phyloP scores from a whole-genome alignment of 805 yeast genomes.

The Starmerella apis region DNA sequence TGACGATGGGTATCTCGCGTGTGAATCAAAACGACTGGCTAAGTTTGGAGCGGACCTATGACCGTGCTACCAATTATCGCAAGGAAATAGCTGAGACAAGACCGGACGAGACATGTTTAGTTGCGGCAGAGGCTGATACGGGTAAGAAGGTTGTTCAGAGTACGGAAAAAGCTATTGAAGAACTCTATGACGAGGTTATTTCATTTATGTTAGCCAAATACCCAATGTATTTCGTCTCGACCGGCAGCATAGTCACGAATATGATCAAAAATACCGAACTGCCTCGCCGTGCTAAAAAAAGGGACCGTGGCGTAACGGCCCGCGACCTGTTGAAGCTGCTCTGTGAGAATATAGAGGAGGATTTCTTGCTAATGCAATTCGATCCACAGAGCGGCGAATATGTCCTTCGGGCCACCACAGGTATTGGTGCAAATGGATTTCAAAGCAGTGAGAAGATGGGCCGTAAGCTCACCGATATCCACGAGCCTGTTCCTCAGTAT shows the following conservation, averaged over 20 bases:
- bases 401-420: slow-evolving; percentile 44
- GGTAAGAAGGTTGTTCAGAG: slow-evolving; percentile 18
- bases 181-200: slow-evolving; percentile 40
- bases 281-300: slow-evolving; percentile 19
- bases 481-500: slow-evolving; percentile 66
- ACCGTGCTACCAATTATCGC: slow-evolving; percentile 34
- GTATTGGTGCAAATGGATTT: slow-evolving; percentile 66
- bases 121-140: slow-evolving; percentile 8
- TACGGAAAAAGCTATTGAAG: slow-evolving; percentile 36
- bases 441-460: slow-evolving; percentile 48
- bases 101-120: slow-evolving; percentile 15
- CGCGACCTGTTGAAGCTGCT: slow-evolving; percentile 19
- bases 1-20: slow-evolving; percentile 54
- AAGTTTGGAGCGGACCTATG: slow-evolving; percentile 43
- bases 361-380: slow-evolving; percentile 39
- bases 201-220: slow-evolving; percentile 39
- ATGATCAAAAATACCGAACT: slow-evolving; percentile 14
- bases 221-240: slow-evolving; percentile 42
- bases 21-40: slow-evolving; percentile 46
- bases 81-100: slow-evolving; percentile 14
- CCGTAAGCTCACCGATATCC: slow-evolving; percentile 48
- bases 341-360: slow-evolving; percentile 47
- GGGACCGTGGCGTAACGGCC: slow-evolving; percentile 2
- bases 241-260: slow-evolving; percentile 24
- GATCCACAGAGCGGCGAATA: slow-evolving; percentile 31